Percentiles rank a stretch among this genome's conserved stretches.
These are phyloP conservation scores for Aspergillus tamarii DNA, from an alignment of 2,329 filamentous ascomycete species.

Conservation along the genomic window DNA sequence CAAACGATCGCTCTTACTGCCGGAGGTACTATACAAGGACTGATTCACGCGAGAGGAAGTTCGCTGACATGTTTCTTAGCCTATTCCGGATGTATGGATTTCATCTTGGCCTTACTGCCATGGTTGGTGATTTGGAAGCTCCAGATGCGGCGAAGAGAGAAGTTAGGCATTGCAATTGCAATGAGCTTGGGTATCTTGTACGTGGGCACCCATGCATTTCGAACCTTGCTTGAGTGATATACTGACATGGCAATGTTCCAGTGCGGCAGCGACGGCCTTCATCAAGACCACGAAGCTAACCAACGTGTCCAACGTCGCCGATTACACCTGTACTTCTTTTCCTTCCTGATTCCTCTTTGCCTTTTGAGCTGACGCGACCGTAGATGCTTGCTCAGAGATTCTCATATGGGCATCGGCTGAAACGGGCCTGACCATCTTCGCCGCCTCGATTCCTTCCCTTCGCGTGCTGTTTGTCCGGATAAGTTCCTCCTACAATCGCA, in stretches of 20 bases:
- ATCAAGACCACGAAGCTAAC: slow-evolving; percentile 30
- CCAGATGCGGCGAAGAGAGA: slow-evolving; percentile 33
- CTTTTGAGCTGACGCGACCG: neutral
- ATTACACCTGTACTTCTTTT: slow-evolving; percentile 22
- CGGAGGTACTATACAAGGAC: slow-evolving; percentile 16
- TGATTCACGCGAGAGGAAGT: neutral
- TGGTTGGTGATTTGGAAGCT: slow-evolving; percentile 31
- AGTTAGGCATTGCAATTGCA: slow-evolving; percentile 27
- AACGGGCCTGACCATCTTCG: slow-evolving; percentile 32
- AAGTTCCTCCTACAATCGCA: slow-evolving; percentile 1
- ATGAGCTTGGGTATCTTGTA: slow-evolving; percentile 35
- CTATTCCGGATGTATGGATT: slow-evolving; percentile 30
- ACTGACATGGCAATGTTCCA: slow-evolving; percentile 5
- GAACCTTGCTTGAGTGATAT: neutral
- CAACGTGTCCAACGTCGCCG: slow-evolving; percentile 24
- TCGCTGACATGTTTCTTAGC: slow-evolving; percentile 9
- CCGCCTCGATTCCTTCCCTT: slow-evolving; percentile 31
- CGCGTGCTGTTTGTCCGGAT: slow-evolving; percentile 28
- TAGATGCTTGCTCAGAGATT: slow-evolving; percentile 13
- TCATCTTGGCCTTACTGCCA: slow-evolving; percentile 31
- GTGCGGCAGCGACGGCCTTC: slow-evolving; percentile 27
- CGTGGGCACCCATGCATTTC: slow-evolving; percentile 1
- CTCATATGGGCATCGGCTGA: slow-evolving; percentile 33
- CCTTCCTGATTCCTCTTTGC: neutral
- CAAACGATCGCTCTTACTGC: slow-evolving; percentile 25